Conservation (phyloP, 1,284 basidiomycete genomes). For the Calocybe gambosa region DNA sequence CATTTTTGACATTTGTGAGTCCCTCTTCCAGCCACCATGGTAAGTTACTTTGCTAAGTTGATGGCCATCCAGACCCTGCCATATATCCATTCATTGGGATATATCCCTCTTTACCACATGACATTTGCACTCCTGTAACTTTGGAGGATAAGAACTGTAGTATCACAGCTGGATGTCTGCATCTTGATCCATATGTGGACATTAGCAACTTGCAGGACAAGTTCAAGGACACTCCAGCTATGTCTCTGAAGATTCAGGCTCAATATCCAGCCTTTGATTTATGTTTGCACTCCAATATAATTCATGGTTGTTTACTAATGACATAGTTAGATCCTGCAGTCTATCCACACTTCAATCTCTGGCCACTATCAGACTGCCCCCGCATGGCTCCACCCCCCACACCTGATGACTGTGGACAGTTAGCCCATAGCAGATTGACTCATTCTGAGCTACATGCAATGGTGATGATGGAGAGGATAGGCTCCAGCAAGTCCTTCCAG, state of each 20-base stretch:
- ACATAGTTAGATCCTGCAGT: constrained; percentile 22
- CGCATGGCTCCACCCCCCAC: constrained; percentile 7
- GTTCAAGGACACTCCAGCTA: background rate
- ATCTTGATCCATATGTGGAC: constrained; percentile 22
- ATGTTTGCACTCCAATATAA: constrained; percentile 14
- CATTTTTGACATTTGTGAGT: constrained; percentile 15
- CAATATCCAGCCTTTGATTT: constrained; percentile 27
- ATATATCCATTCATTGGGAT: constrained; percentile 20
- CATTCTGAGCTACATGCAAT: constrained; percentile 33
- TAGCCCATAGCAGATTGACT: constrained; percentile 23
- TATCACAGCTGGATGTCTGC: constrained; percentile 25
- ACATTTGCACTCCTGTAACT: background rate
- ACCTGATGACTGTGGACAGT: background rate
- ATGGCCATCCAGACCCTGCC: constrained; percentile 14
- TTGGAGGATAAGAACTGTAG: background rate
- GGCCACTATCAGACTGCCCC: constrained; percentile 9
- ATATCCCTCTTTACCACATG: constrained; percentile 13
- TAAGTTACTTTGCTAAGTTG: background rate
- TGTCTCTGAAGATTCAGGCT: constrained; percentile 5
- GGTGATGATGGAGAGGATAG: constrained; percentile 28
- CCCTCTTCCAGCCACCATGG: background rate
- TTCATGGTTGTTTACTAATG: background rate
- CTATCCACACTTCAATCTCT: constrained; percentile 36
- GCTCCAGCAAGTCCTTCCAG: constrained; percentile 14
- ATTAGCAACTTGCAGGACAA: background rate